These are phyloP conservation scores for Cladosporium cucumerinum DNA, from an alignment of 2,329 filamentous ascomycete genomes.

Conservation along the genomic window DNA sequence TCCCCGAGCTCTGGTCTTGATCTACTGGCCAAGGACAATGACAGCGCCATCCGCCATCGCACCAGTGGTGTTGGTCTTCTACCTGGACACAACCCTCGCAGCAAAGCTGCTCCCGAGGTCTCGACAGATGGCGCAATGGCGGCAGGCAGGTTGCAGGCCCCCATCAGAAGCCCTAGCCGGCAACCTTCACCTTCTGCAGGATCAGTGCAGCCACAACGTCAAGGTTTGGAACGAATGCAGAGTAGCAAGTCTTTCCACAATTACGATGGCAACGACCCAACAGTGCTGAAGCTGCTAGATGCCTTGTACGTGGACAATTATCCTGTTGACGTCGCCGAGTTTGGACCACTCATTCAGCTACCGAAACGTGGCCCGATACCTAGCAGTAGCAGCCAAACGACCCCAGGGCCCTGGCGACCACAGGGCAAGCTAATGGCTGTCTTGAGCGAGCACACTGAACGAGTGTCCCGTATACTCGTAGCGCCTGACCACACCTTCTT, in stretches of 20 bases:
- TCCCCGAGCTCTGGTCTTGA: slow-evolving; percentile 35
- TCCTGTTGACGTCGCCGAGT: slow-evolving; percentile 58
- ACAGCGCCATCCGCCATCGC: slow-evolving; percentile 44
- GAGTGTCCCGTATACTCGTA: slow-evolving; percentile 76
- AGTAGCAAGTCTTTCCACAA: slow-evolving; percentile 55
- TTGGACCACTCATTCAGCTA: slow-evolving; percentile 77
- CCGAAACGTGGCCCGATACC: slow-evolving; percentile 51
- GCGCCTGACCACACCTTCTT: slow-evolving; percentile 94
- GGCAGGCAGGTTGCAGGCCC: slow-evolving; percentile 61
- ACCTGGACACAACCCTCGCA: slow-evolving; percentile 49
- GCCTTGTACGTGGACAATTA: slow-evolving; percentile 72
- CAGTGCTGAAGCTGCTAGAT: slow-evolving; percentile 65
- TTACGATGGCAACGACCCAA: slow-evolving; percentile 73
- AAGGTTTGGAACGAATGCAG: slow-evolving; percentile 19
- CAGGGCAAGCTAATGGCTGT: slow-evolving; percentile 80
- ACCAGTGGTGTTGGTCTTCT: slow-evolving; percentile 60
- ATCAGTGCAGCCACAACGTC: slow-evolving; percentile 21
- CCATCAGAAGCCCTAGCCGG: slow-evolving; percentile 31
- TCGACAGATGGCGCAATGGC: slow-evolving; percentile 62
- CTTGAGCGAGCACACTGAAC: slow-evolving; percentile 80
- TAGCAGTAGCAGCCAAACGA: slow-evolving; percentile 35
- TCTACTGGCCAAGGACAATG: slow-evolving; percentile 31
- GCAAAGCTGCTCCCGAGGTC: slow-evolving; percentile 62
- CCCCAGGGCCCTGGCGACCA: slow-evolving; percentile 72
- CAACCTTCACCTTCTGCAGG: slow-evolving; percentile 30